Conservation (phyloP, 2,329 filamentous ascomycete genomes). For the Hypomyces perniciosus region DNA sequence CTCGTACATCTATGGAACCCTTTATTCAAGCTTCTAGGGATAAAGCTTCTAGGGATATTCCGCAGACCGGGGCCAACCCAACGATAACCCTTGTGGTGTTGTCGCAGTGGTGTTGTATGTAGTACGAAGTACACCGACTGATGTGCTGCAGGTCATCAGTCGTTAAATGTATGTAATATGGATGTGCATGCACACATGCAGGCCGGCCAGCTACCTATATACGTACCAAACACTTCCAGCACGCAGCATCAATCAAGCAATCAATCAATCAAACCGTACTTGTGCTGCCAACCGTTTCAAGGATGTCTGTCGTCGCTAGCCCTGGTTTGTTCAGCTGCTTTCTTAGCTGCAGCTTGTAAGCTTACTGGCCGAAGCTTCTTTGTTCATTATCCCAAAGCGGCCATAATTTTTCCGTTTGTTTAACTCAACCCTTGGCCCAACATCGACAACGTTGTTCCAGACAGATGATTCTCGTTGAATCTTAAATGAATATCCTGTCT, state of each 20-base stretch:
- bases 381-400: background rate
- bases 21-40: too few relatives aligned
- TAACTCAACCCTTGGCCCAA: background rate
- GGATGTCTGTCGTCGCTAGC: too few relatives aligned
- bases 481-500: conserved; percentile 17
- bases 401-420: background rate
- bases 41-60: background rate
- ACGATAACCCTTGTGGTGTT: too few relatives aligned
- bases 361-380: too few relatives aligned
- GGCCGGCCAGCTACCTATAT: background rate
- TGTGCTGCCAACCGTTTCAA: too few relatives aligned
- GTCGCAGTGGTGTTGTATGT: too few relatives aligned
- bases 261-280: too few relatives aligned
- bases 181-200: background rate
- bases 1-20: too few relatives aligned
- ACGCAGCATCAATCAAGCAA: background rate
- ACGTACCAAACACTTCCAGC: background rate
- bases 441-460: background rate
- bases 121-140: too few relatives aligned
- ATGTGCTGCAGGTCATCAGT: too few relatives aligned
- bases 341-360: too few relatives aligned
- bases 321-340: too few relatives aligned
- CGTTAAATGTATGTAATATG: background rate
- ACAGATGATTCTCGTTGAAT: conserved; percentile 12
- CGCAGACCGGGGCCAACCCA: background rate